Conservation (phyloP, 352 stramenopile genomes). For the Aphanomyces stellatus region DNA sequence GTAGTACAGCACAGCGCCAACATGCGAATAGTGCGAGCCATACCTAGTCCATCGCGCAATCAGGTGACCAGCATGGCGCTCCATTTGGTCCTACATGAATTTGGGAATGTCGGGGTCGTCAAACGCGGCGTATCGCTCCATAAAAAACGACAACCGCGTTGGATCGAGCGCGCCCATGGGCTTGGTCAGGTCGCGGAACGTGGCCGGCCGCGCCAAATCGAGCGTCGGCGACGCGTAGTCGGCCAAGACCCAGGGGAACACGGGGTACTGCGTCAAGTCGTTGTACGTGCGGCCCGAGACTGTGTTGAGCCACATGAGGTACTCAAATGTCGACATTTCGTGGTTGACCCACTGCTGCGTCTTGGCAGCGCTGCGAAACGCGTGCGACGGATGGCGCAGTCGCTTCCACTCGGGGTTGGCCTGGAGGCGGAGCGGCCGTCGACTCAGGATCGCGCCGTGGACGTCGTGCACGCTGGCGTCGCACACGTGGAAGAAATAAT, state of each 20-base stretch:
- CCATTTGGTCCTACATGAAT: slow-evolving; percentile 56
- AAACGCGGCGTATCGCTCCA: slow-evolving; percentile 90
- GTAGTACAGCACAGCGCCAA: slow-evolving; percentile 97
- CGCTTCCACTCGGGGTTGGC: slow-evolving; percentile 61
- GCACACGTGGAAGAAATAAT: slow-evolving; percentile 79
- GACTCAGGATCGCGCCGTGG: slow-evolving; percentile 54
- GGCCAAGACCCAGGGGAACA: slow-evolving; percentile 87
- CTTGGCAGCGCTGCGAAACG: slow-evolving; percentile 71
- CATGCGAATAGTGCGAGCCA: slow-evolving; percentile 84
- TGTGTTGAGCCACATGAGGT: slow-evolving; percentile 90
- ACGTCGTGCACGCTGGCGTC: slow-evolving; percentile 32
- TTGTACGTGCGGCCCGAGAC: slow-evolving; percentile 86
- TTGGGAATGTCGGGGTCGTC: slow-evolving; percentile 83
- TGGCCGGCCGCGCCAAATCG: slow-evolving; percentile 52
- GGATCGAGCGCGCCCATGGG: slow-evolving; percentile 96
- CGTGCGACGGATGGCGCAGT: slow-evolving; percentile 68
- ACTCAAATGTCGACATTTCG: slow-evolving; percentile 96
- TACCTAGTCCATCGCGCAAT: slow-evolving; percentile 53
- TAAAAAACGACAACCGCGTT: slow-evolving; percentile 85
- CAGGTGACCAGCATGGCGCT: background rate
- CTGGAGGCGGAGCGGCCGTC: slow-evolving; percentile 48
- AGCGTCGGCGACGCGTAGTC: slow-evolving; percentile 76
- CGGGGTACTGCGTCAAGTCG: slow-evolving; percentile 94
- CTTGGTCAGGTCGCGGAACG: slow-evolving; percentile 95
- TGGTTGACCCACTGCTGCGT: slow-evolving; percentile 65